Evolutionary conservation across 768 basidiomycete genomes (phyloP), one percentile per base, ranked within the genome.

Genomic region (Asterophora parasitica): DNA sequence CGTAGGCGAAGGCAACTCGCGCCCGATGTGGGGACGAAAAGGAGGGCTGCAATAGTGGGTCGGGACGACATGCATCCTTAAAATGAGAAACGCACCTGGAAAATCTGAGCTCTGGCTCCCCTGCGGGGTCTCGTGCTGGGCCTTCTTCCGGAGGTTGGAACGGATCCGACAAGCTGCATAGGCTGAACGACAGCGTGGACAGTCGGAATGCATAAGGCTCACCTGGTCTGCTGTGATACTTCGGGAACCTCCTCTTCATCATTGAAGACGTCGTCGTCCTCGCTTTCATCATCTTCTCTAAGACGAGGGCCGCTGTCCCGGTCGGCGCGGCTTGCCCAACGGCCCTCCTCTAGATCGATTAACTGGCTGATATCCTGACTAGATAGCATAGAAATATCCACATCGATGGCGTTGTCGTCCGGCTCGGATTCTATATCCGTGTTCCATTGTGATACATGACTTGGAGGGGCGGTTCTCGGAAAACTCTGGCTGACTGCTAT

Each of bases 341-440:
- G 64, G 23, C 66, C 60, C 20, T 69, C 58, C 15, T 65, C 62
- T 12, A 55, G 52, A 49, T 70, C 66, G 33, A 72, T 44, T 16
- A 59, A 51, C 49, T 67, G 63, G 31, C 57, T 65, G 40, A 82
- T 63, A 15, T 79, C 76, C 51, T 79, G 75, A 46, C 72, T 74
- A 0, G 71, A 71, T 16, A 84, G 62, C 53, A 80, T 63, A 15
- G 63, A 67, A 38, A 78, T 68, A 60, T 84, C 78, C 23, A 83
- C 74, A 15, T 83, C 78, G 7, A 67, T 59, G 30, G 61, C 61
- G 12, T 51, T 36, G 10, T 65, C 59, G 19, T 62, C 58, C 20
- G 36, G 16, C 23, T 47, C 39, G 4, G 23, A 20, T 1, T 16
- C 32, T 20, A 48, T 44, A 16, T 52, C 46, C 6, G 40, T 40